phyloP scores from a whole-genome alignment of 768 basidiomycete species.

The Lactarius psammicola region DNA sequence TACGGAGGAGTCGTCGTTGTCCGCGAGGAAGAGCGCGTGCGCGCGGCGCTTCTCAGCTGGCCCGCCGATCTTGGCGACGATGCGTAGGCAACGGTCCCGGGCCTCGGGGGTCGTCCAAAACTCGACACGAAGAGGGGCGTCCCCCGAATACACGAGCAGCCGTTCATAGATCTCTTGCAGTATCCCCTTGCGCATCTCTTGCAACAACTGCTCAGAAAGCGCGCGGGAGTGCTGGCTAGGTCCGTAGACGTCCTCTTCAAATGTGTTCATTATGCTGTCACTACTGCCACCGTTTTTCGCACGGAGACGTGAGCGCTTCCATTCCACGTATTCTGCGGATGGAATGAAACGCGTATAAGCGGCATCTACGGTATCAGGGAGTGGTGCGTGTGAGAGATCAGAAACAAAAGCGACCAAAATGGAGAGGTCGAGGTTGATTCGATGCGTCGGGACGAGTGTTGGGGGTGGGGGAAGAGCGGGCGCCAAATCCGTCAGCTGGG shows the following conservation, averaged over 20 bases:
- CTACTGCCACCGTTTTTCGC: slow-evolving; percentile 24
- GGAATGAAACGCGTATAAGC: slow-evolving; percentile 65
- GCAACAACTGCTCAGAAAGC: slow-evolving; percentile 65
- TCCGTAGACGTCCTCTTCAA: slow-evolving; percentile 12
- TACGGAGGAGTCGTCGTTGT: slow-evolving; percentile 32
- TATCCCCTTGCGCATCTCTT: slow-evolving; percentile 67
- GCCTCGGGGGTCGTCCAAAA: slow-evolving; percentile 87
- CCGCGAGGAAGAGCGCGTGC: slow-evolving; percentile 53
- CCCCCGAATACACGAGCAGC: slow-evolving; percentile 31
- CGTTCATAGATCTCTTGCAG: slow-evolving; percentile 62
- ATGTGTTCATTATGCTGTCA: slow-evolving; percentile 25
- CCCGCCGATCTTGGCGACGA: slow-evolving; percentile 80
- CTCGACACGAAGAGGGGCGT: slow-evolving; percentile 38
- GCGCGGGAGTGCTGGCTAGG: slow-evolving; percentile 60
- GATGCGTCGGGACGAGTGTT: slow-evolving; percentile 48
- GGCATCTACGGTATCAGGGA: slow-evolving; percentile 57
- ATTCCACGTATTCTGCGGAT: slow-evolving; percentile 53
- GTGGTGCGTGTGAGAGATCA: slow-evolving; percentile 70
- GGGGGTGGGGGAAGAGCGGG: slow-evolving; percentile 16
- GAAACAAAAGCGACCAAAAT: slow-evolving; percentile 81
- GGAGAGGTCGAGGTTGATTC: slow-evolving; percentile 81
- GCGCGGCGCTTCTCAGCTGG: slow-evolving; percentile 61
- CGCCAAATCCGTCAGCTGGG: slow-evolving; percentile 21
- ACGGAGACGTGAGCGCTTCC: slow-evolving; percentile 46
- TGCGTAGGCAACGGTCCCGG: slow-evolving; percentile 65